Evolutionary conservation across 148 eudicot species (phyloP).

Genomic region (Rheum nobile): DNA sequence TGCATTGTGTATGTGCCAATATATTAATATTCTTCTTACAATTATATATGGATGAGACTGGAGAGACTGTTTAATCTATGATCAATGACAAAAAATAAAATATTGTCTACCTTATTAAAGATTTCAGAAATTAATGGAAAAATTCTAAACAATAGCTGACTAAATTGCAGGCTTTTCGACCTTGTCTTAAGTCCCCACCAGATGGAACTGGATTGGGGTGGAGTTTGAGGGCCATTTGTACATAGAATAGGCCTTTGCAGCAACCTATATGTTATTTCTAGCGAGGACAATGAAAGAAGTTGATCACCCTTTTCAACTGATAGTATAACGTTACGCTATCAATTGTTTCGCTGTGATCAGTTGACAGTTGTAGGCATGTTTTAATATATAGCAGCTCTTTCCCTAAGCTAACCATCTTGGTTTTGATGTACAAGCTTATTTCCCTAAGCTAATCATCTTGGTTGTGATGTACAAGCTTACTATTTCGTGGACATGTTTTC

Average conservation of each 20-base stretch:
- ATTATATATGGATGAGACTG: too few relatives aligned
- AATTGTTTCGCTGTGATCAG: neutral
- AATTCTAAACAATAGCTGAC: neutral
- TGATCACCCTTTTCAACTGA: neutral
- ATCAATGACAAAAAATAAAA: too few relatives aligned
- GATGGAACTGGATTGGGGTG: neutral
- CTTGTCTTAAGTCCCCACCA: neutral
- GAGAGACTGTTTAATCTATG: too few relatives aligned
- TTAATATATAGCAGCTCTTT: neutral
- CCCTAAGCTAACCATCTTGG: neutral
- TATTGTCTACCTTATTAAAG: neutral
- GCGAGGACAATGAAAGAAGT: neutral
- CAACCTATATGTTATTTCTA: neutral
- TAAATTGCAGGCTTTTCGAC: neutral
- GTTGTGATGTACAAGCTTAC: too few relatives aligned
- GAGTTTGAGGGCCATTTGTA: too few relatives aligned
- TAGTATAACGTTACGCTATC: neutral
- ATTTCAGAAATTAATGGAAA: neutral
- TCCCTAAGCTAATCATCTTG: too few relatives aligned
- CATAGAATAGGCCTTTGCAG: neutral
- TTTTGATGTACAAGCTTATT: neutral
- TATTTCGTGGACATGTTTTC: neutral
- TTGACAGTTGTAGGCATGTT: neutral
- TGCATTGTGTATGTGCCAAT: too few relatives aligned
- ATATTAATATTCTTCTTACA: too few relatives aligned